These are phyloP conservation scores for Aspergillus persii DNA, from an alignment of 2,329 filamentous ascomycete species.

Conservation along the genomic window DNA sequence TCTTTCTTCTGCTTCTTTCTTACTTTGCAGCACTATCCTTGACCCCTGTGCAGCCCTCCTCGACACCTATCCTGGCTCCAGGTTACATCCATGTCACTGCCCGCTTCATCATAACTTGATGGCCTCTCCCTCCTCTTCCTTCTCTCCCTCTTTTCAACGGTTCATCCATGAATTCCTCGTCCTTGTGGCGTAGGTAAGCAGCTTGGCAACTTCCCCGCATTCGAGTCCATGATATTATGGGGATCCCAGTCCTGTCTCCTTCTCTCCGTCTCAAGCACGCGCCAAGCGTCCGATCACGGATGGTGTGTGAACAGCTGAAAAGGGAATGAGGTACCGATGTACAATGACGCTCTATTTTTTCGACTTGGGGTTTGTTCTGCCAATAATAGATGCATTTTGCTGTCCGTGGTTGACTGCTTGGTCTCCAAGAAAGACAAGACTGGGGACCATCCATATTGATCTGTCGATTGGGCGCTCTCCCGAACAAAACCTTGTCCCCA, in stretches of 20 bases:
- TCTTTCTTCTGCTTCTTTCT: no score
- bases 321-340: not conserved
- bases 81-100: not conserved
- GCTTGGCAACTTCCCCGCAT: not conserved
- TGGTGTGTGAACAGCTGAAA: not conserved
- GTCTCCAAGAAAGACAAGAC: not conserved
- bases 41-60: no score
- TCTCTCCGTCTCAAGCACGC: not conserved
- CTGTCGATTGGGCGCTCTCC: not conserved
- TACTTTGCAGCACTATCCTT: no score
- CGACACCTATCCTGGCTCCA: not conserved
- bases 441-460: not conserved
- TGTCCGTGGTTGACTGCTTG: not conserved
- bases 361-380: not conserved
- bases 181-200: not conserved
- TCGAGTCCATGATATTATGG: not conserved
- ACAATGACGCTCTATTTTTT: not conserved
- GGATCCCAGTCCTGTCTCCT: not conserved
- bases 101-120: not conserved
- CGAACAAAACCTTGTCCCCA: no score
- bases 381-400: not conserved
- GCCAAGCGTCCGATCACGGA: not conserved
- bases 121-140: not conserved
- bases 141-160: not conserved
- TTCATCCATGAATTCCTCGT: not conserved